Conservation (phyloP, 345 rosid species). For the Iberis pinnata region DNA sequence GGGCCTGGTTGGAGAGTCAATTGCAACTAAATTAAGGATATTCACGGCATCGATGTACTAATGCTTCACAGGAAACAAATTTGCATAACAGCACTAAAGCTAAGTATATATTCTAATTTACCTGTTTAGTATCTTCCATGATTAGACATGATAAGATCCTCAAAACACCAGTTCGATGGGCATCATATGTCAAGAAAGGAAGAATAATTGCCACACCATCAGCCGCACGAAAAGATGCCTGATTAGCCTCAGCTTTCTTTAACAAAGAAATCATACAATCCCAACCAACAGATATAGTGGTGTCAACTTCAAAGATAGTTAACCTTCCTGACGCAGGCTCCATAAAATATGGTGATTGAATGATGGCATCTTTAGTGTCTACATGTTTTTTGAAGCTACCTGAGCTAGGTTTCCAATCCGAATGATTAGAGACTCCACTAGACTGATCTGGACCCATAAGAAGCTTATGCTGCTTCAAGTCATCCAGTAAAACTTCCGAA, state of each 20-base stretch:
- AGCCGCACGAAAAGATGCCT: constrained; percentile 73
- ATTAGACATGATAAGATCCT: constrained; percentile 80
- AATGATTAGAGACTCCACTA: constrained; percentile 33
- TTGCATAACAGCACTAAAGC: neutral
- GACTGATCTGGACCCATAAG: constrained; percentile 57
- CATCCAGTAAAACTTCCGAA: constrained; percentile 79
- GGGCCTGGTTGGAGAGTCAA: constrained; percentile 44
- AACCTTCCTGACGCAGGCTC: constrained; percentile 63
- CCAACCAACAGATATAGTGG: constrained; percentile 73
- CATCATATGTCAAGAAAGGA: constrained; percentile 63
- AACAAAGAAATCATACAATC: constrained; percentile 82
- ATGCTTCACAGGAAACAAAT: constrained; percentile 1
- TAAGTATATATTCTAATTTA: constrained; percentile 19
- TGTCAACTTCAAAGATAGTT: constrained; percentile 76
- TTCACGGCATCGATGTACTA: constrained; percentile 6
- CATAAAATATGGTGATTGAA: constrained; percentile 76
- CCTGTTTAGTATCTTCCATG: constrained; percentile 78
- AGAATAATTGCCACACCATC: constrained; percentile 70
- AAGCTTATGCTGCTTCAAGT: constrained; percentile 80
- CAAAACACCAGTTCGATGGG: constrained; percentile 83
- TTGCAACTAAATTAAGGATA: constrained; percentile 16
- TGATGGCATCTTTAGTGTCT: constrained; percentile 67
- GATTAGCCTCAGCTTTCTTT: constrained; percentile 79
- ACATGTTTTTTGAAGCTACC: constrained; percentile 75
- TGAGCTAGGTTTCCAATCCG: constrained; percentile 58